These are phyloP conservation scores for Carpediemonas membranifera DNA, from an alignment of 78 protist species.

Conservation along the genomic window DNA sequence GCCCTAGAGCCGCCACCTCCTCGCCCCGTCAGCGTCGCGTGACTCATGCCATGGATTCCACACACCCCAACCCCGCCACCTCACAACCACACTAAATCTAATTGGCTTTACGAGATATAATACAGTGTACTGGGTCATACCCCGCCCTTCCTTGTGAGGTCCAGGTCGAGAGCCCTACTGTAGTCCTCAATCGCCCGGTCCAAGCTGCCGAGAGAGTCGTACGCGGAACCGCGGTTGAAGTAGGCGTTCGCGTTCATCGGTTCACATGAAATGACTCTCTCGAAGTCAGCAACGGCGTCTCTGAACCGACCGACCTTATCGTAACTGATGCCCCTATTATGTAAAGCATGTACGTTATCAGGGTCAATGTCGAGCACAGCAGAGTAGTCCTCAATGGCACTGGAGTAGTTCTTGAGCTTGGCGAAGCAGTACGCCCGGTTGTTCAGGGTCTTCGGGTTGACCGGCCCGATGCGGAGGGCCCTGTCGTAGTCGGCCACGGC, in stretches of 20 bases:
- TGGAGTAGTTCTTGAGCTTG: background rate
- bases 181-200: slow-evolving; percentile 49
- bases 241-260: slow-evolving; percentile 32
- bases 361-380: slow-evolving; percentile 35
- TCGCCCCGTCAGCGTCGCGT: too few species aligned
- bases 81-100: too few species aligned
- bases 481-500: slow-evolving; percentile 33
- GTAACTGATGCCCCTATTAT: slow-evolving; percentile 49
- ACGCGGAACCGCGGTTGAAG: slow-evolving; percentile 48
- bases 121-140: too few species aligned
- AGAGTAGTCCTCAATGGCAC: slow-evolving; percentile 34
- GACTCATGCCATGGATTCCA: too few species aligned
- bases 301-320: slow-evolving; percentile 4
- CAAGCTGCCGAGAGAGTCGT: slow-evolving; percentile 32
- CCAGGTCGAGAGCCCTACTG: slow-evolving; percentile 32
- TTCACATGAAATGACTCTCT: slow-evolving; percentile 1
- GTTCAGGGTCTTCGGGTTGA: slow-evolving; percentile 33
- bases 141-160: too few species aligned
- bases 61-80: too few species aligned
- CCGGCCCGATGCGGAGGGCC: slow-evolving; percentile 12
- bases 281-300: background rate
- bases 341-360: slow-evolving; percentile 28
- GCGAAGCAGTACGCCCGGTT: slow-evolving; percentile 44
- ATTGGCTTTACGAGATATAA: too few species aligned
- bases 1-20: too few species aligned